Evolutionary conservation across 1,284 basidiomycete species (phyloP), one percentile per base, ranked within the genome.

Genomic region (Cryptococcus deneoformans): DNA sequence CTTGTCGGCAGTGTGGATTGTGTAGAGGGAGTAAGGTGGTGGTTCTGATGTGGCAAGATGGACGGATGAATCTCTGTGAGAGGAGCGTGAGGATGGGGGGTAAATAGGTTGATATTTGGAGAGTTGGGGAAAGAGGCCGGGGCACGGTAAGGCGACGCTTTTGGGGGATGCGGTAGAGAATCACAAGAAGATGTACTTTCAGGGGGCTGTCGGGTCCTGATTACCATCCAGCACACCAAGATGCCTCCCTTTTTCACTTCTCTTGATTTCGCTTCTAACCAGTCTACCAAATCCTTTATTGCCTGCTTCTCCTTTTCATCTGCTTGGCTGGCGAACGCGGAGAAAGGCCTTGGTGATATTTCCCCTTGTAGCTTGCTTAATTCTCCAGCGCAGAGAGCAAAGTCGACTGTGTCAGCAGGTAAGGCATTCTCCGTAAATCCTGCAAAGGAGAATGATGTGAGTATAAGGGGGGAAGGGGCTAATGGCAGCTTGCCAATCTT

Each of bases 371-470:
- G 42, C 42, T 45, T 54, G 35, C 49, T 61, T 3, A 67, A 48
- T n/a, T 61, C 63, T 20, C 50, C 49, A 10, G 60, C 42, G 50
- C 57, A 58, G 38, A 67, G 37, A 2, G 52, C 65, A 29, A 64
- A 24, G 44, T 67, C 63, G 40, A 64, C 54, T 2, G 56, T 53
- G 34, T 42, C 50, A 10, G 59, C 56, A 3, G 63, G 56, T n/a
- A 62, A 40, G 5, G 54, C 57, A 5, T 52, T 40, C 16, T 62
- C 55, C 12, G 56, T 57, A 38, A 67, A 62, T 1, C 40, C 54
- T 5, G 65, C 51, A 46, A 64, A 64, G 12, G 51, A 54, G 56
- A 64, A 67, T 1, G 62, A 59, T 1, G 65, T 57, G 35, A 64
- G 57, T 11, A 64, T 52, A 5, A 43, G 16, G 2, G 61, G 57